Evolutionary conservation across 2,329 filamentous ascomycete genomes (phyloP), one percentile per base, ranked within the genome.

Genomic region (Colletotrichum caudatum): DNA sequence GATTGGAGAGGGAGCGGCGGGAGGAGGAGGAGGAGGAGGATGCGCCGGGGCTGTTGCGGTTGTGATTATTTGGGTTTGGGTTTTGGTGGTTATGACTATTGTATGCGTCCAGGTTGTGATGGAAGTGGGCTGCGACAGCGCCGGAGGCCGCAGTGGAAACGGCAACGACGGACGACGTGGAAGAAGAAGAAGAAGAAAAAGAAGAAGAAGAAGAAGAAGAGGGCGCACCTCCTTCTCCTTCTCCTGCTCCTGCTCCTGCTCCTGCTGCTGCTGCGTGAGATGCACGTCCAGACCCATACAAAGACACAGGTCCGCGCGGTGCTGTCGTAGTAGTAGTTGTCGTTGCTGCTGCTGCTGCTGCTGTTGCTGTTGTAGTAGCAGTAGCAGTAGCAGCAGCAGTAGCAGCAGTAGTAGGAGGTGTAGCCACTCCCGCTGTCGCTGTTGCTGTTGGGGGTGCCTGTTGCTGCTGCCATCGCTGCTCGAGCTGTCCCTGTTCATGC

Each of bases 1-100:
- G 58, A 44, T 44, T 66, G 66, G 56, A 73, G 73, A 62, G 66
- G 64, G 72, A 46, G 67, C 54, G 57, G 53, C 56, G 51, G 29
- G 71, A 71, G 29, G 35, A 44, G 62, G 44, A 64, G 26, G 56
- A 53, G 26, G 59, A 50, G 50, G 63, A 65, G 41, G 71, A 58
- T 56, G 67, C 51, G 51, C 51, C 67, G 14, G 63, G 69, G 66
- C 51, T 69, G 64, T 18, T 57, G 41, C 35, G 58, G 48, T 63
- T 29, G 29, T 41, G 39, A 29, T 41, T 64, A 8, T 46, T 46
- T 46, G 18, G 44, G 20, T n/a, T 46, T 46, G 44, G 20, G 46
- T 20, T 20, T 20, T 20, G 41, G 41, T n/a, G 44, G 20, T n/a
- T 46, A 29, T 65, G 56, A 61, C 20, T 62, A 23, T 46, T 29